Base-by-base conservation (phyloP, 2,329 filamentous ascomycete species). In the Trichoderma oligosporum region DNA sequence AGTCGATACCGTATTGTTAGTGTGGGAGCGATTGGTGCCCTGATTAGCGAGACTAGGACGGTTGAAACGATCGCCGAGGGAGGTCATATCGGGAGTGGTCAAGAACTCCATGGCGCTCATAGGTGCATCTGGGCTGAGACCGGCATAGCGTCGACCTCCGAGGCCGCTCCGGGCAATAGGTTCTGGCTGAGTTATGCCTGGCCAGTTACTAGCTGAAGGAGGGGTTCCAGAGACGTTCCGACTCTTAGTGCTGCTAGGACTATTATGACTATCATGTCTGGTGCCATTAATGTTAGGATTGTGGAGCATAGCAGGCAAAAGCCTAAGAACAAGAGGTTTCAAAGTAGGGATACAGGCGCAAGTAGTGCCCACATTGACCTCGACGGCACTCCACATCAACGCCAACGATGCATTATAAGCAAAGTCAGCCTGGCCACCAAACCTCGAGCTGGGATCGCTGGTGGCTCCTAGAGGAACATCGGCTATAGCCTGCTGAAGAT, bases 301-400 rank as follows among this genome's bases (percentile, higher is more conserved):
- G 61, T 82, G 70, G 8, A 84, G 68, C 74, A 84, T 81, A 18
- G 75, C 71, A 2, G 82, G 82, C n/a, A 84, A 71, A 52, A 84
- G 77, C 59, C 78, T 78, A 62, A 89, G 82, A 56, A 93, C 85
- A 6, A 97, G 76, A 1, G 93, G 92, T 69, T 97, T 97, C 61
- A 97, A 75, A 0, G 88, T 93, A 7, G 93, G 93, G n/a, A 97
- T 88, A 65, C 91, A 96, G 39, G 88, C 92, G 67, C 90, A 96
- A 62, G 91, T 87, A 64, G 97, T 91, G 16, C 91, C 92, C 1
- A 95, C 78, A 63, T 96, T 94, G 67, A 96, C 91, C 71, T 97
- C 92, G 54, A 97, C 85, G 11, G 87, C 88, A 14, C 89, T 93
- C 93, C 92, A 97, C 89, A 96, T 93, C 67, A 95, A 87, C 0